A percentile compares a stretch with the other conserved stretches of the same genome.
phyloP scores from a whole-genome alignment of 305 asterid genomes.

The Solanum hybrid region DNA sequence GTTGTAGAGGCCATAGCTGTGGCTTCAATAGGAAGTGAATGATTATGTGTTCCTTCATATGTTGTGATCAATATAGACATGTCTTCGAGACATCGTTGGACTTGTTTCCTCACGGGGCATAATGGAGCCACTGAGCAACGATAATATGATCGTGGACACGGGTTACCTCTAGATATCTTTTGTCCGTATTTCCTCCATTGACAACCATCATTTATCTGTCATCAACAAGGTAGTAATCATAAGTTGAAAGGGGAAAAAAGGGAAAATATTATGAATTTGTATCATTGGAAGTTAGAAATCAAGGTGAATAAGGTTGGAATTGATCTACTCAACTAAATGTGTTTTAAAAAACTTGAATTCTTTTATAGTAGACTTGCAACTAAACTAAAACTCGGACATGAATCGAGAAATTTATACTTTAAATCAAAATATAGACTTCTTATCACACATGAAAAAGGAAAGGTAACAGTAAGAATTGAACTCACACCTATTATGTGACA shows the following conservation, averaged over 20 bases:
- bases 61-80: conserved; percentile 71
- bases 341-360: neutral
- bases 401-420: neutral
- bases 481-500: neutral
- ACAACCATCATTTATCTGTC: conserved; percentile 82
- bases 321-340: neutral
- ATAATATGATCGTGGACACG: conserved; percentile 86
- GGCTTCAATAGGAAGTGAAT: conserved; percentile 69
- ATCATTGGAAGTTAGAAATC: neutral
- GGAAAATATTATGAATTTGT: neutral
- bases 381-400: neutral
- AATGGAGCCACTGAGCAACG: conserved; percentile 71
- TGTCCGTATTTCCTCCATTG: conserved; percentile 96
- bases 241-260: neutral
- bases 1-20: conserved; percentile 94
- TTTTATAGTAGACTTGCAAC: neutral
- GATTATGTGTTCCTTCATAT: conserved; percentile 83
- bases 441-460: neutral
- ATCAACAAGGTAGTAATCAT: neutral
- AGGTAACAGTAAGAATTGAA: neutral
- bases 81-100: conserved; percentile 65
- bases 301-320: neutral
- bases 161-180: conserved; percentile 74
- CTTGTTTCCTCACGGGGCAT: conserved; percentile 88
- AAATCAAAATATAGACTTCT: neutral